Evolutionary conservation across 83 land plant genomes (phyloP).

Genomic region (Picea abies): DNA sequence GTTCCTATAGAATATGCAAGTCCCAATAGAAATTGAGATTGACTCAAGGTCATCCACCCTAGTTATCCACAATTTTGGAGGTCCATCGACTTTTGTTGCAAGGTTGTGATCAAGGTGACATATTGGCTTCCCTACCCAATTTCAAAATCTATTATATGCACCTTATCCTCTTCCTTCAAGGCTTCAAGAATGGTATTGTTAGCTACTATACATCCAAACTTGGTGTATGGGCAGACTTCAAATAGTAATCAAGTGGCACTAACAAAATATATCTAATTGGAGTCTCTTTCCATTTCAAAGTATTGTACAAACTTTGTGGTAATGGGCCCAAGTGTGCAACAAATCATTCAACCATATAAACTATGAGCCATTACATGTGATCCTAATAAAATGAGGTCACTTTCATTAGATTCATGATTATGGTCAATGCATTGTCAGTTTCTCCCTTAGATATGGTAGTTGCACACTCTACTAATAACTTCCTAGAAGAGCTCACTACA

Average conservation of each 20-base stretch:
- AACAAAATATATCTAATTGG: slow-evolving; percentile 21
- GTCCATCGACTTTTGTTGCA: slow-evolving; percentile 25
- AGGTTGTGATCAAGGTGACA: slow-evolving; percentile 53
- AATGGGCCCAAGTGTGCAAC: slow-evolving; percentile 23
- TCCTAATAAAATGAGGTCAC: slow-evolving; percentile 22
- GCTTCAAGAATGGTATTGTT: slow-evolving; percentile 68
- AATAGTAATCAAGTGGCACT: slow-evolving; percentile 42
- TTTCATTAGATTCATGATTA: slow-evolving; percentile 23
- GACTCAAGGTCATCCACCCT: no score
- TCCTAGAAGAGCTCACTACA: slow-evolving; percentile 4
- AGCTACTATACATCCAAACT: slow-evolving; percentile 52
- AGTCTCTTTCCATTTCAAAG: slow-evolving; percentile 22
- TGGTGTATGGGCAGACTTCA: slow-evolving; percentile 55
- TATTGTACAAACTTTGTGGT: not conserved
- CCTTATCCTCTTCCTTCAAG: slow-evolving; percentile 22
- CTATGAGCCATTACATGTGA: slow-evolving; percentile 42
- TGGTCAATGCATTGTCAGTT: slow-evolving; percentile 22
- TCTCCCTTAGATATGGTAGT: slow-evolving; percentile 42
- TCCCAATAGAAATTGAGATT: no score
- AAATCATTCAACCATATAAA: slow-evolving; percentile 31
- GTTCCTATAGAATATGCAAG: no score
- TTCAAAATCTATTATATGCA: slow-evolving; percentile 70
- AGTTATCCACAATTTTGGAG: not conserved
- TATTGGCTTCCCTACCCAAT: slow-evolving; percentile 56
- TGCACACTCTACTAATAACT: slow-evolving; percentile 41